Evolutionary conservation across 352 stramenopile species (phyloP).

Genomic region (Globisporangium paddicum): DNA sequence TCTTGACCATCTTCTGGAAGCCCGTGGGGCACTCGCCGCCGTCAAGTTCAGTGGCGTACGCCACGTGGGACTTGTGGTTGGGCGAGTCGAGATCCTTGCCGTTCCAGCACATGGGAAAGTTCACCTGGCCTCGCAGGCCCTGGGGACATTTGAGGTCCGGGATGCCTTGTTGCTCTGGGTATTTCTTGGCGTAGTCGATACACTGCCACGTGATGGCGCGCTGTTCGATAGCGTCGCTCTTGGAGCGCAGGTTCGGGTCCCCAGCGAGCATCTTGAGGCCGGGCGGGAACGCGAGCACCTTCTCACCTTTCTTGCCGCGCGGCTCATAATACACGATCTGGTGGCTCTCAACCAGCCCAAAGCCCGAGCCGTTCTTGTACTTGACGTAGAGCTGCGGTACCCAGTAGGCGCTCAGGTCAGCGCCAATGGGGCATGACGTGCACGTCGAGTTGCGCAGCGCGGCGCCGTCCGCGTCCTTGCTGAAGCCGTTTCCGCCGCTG

Average conservation of each 20-base stretch:
- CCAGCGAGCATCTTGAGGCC: constrained; percentile 48
- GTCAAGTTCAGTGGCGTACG: constrained; percentile 38
- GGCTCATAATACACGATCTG: constrained; percentile 53
- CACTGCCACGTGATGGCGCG: constrained; percentile 41
- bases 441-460: constrained; percentile 39
- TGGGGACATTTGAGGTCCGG: constrained; percentile 39
- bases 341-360: constrained; percentile 40
- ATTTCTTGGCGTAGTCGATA: constrained; percentile 37
- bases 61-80: constrained; percentile 47
- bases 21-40: constrained; percentile 29
- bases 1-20: constrained; percentile 57
- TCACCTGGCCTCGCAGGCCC: constrained; percentile 41
- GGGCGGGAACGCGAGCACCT: constrained; percentile 36
- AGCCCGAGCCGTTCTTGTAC: constrained; percentile 54
- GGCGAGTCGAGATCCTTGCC: constrained; percentile 37
- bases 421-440: constrained; percentile 44
- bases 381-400: constrained; percentile 44
- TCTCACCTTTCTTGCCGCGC: constrained; percentile 24
- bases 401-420: constrained; percentile 49
- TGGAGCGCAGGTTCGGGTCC: constrained; percentile 26
- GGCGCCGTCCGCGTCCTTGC: constrained; percentile 28
- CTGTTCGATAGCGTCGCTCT: constrained; percentile 32
- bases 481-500: constrained; percentile 49
- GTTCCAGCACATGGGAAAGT: constrained; percentile 57
- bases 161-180: constrained; percentile 39